Evolutionary conservation across 345 rosid genomes (phyloP).

Genomic region (Viola odorata): DNA sequence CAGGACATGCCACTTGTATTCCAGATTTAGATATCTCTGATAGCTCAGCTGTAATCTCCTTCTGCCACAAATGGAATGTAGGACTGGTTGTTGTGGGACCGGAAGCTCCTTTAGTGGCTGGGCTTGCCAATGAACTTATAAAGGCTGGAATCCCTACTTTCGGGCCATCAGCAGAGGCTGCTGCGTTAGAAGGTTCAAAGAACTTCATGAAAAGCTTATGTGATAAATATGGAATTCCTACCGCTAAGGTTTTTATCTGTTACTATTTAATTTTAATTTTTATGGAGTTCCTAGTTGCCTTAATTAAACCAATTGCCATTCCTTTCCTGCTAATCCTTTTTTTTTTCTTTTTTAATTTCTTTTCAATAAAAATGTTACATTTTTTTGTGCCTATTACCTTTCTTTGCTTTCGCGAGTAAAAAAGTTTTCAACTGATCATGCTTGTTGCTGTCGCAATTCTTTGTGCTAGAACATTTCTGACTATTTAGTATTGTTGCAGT

Average conservation of each 20-base stretch:
- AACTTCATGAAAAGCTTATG: slow-evolving; percentile 88
- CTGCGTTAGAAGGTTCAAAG: slow-evolving; percentile 96
- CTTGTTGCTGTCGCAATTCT: neutral
- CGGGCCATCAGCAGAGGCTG: slow-evolving; percentile 95
- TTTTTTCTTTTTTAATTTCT: neutral
- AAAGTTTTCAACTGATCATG: neutral
- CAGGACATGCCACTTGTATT: slow-evolving; percentile 78
- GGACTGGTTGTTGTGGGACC: slow-evolving; percentile 91
- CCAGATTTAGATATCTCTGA: slow-evolving; percentile 62
- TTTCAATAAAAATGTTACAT: neutral
- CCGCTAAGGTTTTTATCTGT: slow-evolving; percentile 64
- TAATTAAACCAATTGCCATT: neutral
- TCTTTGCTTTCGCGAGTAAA: neutral
- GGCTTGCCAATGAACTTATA: slow-evolving; percentile 69
- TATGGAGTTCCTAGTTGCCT: neutral
- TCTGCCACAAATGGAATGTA: slow-evolving; percentile 54
- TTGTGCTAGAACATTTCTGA: neutral
- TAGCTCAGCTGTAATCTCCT: slow-evolving; percentile 59
- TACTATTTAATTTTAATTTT: neutral
- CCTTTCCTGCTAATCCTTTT: neutral
- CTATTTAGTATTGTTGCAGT: slow-evolving; percentile 36
- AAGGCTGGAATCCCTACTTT: slow-evolving; percentile 70
- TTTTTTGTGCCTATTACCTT: neutral
- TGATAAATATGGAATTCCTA: slow-evolving; percentile 81
- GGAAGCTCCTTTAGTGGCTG: slow-evolving; percentile 90